These are phyloP conservation scores for Globisporangium paroecandrum DNA, from an alignment of 352 stramenopile species.

Conservation along the genomic window DNA sequence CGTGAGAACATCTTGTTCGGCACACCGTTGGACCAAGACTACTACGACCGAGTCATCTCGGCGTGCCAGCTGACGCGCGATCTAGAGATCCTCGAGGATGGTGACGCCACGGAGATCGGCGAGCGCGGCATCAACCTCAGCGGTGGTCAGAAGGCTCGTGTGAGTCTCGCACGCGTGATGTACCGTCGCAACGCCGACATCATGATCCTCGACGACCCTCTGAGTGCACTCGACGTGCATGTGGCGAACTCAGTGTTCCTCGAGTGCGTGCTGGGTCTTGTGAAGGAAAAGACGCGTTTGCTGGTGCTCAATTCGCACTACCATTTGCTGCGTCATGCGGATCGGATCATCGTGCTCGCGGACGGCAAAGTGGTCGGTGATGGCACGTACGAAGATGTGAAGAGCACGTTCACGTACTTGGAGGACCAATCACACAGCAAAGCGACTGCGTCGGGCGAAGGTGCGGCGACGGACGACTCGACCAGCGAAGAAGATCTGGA, in stretches of 20 bases:
- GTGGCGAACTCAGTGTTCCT: constrained; percentile 40
- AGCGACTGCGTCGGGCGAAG: too few relatives aligned
- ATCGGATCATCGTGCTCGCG: constrained; percentile 35
- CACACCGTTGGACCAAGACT: constrained; percentile 27
- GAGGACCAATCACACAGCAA: constrained; percentile 13
- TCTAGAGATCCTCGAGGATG: constrained; percentile 80
- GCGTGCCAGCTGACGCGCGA: constrained; percentile 85
- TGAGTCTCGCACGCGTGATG: constrained; percentile 53
- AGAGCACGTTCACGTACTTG: constrained; percentile 25
- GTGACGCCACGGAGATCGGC: constrained; percentile 93
- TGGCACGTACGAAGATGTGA: constrained; percentile 24
- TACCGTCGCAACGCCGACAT: constrained; percentile 59
- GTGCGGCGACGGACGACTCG: too few relatives aligned
- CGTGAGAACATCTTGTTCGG: constrained; percentile 63
- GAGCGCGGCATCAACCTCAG: constrained; percentile 82
- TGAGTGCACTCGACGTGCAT: constrained; percentile 56
- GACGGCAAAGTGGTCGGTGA: constrained; percentile 31
- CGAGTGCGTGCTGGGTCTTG: constrained; percentile 28
- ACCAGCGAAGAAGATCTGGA: too few relatives aligned
- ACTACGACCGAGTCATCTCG: constrained; percentile 50
- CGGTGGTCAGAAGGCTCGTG: constrained; percentile 76
- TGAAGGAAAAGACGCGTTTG: constrained; percentile 28
- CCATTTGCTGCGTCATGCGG: constrained; percentile 31
- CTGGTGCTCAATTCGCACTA: constrained; percentile 45
- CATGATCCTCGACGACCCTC: constrained; percentile 59